Evolutionary conservation across 306 rosid species (phyloP), one percentile per base, ranked within the genome.

Genomic region (Boehmeria nivea): DNA sequence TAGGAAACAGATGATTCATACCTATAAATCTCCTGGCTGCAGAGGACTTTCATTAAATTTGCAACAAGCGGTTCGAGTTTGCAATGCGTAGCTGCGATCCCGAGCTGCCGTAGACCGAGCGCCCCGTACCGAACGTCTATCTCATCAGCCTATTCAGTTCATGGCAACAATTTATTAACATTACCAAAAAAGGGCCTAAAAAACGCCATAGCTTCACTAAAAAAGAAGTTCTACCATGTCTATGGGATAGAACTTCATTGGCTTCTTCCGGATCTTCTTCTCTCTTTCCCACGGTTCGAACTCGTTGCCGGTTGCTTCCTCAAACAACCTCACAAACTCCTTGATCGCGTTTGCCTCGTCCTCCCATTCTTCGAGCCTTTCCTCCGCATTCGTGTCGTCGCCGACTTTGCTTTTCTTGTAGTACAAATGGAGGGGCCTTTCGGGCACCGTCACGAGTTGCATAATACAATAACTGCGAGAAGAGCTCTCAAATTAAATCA

Each of bases 51-150:
- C 85, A 91, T 76, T 31, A 87, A 78, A 66, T 82, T 87, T 1
- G 85, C 98, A 61, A 84, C 75, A 65, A 48, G 1, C 12, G 95
- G 91, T 58, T 85, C 87, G 12, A 90, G 94, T 58, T 71, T 82
- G 65, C 87, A 70, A 63, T 87, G 95, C 54, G 84, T 59, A 15
- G 16, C 81, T 23, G 87, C 85, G 57, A 80, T 68, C 33, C 89
- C 98, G 33, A 74, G 78, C 66, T 90, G 95, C 71, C 78, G 59
- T 40, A 78, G 78, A 53, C 79, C 81, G n/a, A 84, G 78, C 0
- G 83, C 93, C 18, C 93, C 96, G 8, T 80, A 85, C 45, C 98
- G 72, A 33, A 84, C 98, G 72, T 91, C 98, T 12, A 90, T 79
- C 48, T 90, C 98, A 59, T 87, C 94, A 54, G 71, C 95, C 98